A percentile compares a stretch with the other conserved stretches of the same genome.
phyloP scores from a whole-genome alignment of 2,329 filamentous ascomycete species.

The Claviceps lovelessii region DNA sequence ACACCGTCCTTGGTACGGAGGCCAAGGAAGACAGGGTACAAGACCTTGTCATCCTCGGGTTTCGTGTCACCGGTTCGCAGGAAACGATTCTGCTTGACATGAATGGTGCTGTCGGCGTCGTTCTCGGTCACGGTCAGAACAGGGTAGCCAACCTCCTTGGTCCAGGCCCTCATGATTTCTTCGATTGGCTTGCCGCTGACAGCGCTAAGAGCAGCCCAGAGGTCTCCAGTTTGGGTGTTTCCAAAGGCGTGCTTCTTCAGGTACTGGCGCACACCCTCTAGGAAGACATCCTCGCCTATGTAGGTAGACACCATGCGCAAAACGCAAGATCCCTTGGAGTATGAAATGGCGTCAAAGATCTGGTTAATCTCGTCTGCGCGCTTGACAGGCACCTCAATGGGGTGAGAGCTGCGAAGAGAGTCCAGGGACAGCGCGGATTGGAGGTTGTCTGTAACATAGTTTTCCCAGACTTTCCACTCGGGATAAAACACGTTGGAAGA shows the following conservation, averaged over 20 bases:
- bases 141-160: slow-evolving; percentile 87
- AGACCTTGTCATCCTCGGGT: slow-evolving; percentile 74
- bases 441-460: slow-evolving; percentile 84
- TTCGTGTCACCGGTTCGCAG: slow-evolving; percentile 83
- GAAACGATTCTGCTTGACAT: slow-evolving; percentile 90
- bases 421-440: slow-evolving; percentile 79
- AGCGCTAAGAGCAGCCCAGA: slow-evolving; percentile 77
- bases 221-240: slow-evolving; percentile 80
- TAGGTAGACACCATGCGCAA: slow-evolving; percentile 96
- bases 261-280: slow-evolving; percentile 81
- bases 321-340: slow-evolving; percentile 91
- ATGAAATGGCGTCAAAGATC: slow-evolving; percentile 96
- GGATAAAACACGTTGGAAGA: slow-evolving; percentile 91
- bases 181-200: slow-evolving; percentile 86
- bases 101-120: slow-evolving; percentile 55
- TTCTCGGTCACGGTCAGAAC: slow-evolving; percentile 67
- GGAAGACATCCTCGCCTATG: slow-evolving; percentile 79
- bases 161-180: slow-evolving; percentile 90
- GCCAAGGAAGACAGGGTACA: slow-evolving; percentile 83
- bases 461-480: slow-evolving; percentile 97
- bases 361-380: slow-evolving; percentile 92
- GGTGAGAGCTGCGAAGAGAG: slow-evolving; percentile 85
- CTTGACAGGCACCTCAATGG: slow-evolving; percentile 92
- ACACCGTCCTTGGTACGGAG: slow-evolving; percentile 74
- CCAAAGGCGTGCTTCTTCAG: slow-evolving; percentile 94